Evolutionary conservation across 148 eudicot genomes (phyloP).

Genomic region (Chenopodium album): DNA sequence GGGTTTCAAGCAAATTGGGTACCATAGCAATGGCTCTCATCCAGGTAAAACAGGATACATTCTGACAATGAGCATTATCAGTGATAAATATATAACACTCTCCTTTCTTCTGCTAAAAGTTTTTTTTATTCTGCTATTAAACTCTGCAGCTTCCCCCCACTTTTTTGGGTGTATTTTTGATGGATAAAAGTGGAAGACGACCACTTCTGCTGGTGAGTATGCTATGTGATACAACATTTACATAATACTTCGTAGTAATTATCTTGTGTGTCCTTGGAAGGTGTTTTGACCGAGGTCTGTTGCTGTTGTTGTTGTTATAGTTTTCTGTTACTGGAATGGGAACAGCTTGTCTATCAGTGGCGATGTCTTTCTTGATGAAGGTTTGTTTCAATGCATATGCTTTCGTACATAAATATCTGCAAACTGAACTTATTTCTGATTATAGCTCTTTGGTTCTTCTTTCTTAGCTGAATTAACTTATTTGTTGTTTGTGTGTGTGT

Average conservation of each 20-base stretch:
- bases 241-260: neutral
- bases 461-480: neutral
- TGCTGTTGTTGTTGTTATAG: slow-evolving; percentile 22
- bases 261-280: neutral
- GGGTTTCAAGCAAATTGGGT: slow-evolving; percentile 45
- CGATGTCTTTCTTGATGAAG: slow-evolving; percentile 35
- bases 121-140: neutral
- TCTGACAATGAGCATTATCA: neutral
- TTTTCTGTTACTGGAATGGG: slow-evolving; percentile 31
- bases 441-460: neutral
- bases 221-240: neutral
- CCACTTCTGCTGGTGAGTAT: slow-evolving; percentile 52
- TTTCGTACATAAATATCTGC: too few species aligned
- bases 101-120: neutral
- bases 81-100: neutral
- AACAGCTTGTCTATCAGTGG: slow-evolving; percentile 24
- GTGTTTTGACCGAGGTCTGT: neutral
- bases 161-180: slow-evolving; percentile 37
- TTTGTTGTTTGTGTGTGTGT: neutral
- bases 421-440: neutral
- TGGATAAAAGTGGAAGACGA: slow-evolving; percentile 56
- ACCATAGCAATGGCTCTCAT: slow-evolving; percentile 53
- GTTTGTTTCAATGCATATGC: slow-evolving; percentile 5
- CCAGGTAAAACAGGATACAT: slow-evolving; percentile 42
- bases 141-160: slow-evolving; percentile 46